Evolutionary conservation across 1,139 yeast genomes (phyloP).

Genomic region (Arxiozyma heterogenica): DNA sequence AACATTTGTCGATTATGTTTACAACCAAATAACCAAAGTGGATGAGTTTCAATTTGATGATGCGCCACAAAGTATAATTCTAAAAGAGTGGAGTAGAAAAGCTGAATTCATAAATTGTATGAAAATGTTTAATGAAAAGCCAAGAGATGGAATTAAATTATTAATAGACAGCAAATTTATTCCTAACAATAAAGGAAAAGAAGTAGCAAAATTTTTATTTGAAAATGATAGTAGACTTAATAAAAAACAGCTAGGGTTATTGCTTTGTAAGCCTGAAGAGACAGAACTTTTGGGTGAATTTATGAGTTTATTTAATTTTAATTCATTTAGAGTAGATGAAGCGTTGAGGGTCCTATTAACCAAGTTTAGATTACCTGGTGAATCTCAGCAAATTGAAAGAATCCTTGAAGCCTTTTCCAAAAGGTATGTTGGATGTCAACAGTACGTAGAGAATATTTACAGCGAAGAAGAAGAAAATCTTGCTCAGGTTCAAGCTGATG

Average conservation of each 20-base stretch:
- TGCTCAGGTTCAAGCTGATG: constrained; percentile 49
- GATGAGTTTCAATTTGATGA: constrained; percentile 19
- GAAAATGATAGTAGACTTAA: constrained; percentile 73
- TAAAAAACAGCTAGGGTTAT: constrained; percentile 81
- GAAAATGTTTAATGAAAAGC: constrained; percentile 63
- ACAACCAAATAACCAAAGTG: constrained; percentile 38
- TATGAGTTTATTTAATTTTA: constrained; percentile 64
- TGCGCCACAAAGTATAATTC: constrained; percentile 17
- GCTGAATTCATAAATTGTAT: constrained; percentile 70
- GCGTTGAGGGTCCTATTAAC: constrained; percentile 77
- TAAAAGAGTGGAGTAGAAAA: constrained; percentile 45
- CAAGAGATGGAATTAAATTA: constrained; percentile 61
- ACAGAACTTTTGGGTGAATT: constrained; percentile 52
- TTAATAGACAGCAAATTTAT: constrained; percentile 60
- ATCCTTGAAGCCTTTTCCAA: constrained; percentile 81
- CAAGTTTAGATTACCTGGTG: constrained; percentile 91
- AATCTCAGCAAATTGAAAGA: constrained; percentile 91
- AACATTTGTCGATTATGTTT: constrained; percentile 57
- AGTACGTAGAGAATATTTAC: constrained; percentile 21
- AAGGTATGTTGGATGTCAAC: constrained; percentile 59
- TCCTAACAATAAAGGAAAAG: constrained; percentile 44
- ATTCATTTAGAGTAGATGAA: constrained; percentile 80
- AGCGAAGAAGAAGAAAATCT: constrained; percentile 27
- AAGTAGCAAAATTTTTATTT: constrained; percentile 68
- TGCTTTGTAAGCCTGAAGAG: constrained; percentile 68